Evolutionary conservation across 2,329 filamentous ascomycete species (phyloP), one percentile per base, ranked within the genome.

Genomic region (Claviceps paspali): DNA sequence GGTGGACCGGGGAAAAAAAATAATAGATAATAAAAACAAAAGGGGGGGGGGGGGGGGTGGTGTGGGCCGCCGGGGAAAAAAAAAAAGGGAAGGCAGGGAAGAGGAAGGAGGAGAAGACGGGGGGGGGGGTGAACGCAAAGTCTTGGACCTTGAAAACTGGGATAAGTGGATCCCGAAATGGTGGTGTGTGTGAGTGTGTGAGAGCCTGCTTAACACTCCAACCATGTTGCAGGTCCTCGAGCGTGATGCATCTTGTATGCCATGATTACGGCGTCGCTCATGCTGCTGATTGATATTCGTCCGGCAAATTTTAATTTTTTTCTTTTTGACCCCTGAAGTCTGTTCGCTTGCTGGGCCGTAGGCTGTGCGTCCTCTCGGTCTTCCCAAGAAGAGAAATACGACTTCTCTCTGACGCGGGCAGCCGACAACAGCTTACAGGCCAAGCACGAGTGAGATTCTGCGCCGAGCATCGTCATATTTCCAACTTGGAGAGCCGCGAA

Each of bases 151-250:
- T 22, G 22, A 35, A 26, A 31, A 14, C 19, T 29, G 31, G 21
- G 26, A 18, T 27, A 15, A 15, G 38, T 39, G 38, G 38, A 36
- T 21, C 38, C 29, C 24, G 23, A 36, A 18, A 23, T 32, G 23
- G 23, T 39, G 19, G 38, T 40, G 34, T 21, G 35, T 32, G 31
- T 24, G 30, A 7, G 30, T 6, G 29, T 11, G 30, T n/a, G 30
- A 5, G 5, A 5, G 27, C n/a, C 11, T 30, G 29, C 19, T 33
- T 32, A 19, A 19, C 19, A 32, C 30, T 32, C 30, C 30, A 22
- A n/a, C 30, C 30, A 23, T 22, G 10, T 32, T 22, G 30, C 19
- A 15, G n/a, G n/a, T n/a, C n/a, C n/a, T n/a, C n/a, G n/a, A 15
- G 21, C 24, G 31, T 24, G 21, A 33, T 33, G 31, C 21, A 17